Evolutionary conservation across 2,329 filamentous ascomycete species (phyloP).

Genomic region (Aspergillus sp.): DNA sequence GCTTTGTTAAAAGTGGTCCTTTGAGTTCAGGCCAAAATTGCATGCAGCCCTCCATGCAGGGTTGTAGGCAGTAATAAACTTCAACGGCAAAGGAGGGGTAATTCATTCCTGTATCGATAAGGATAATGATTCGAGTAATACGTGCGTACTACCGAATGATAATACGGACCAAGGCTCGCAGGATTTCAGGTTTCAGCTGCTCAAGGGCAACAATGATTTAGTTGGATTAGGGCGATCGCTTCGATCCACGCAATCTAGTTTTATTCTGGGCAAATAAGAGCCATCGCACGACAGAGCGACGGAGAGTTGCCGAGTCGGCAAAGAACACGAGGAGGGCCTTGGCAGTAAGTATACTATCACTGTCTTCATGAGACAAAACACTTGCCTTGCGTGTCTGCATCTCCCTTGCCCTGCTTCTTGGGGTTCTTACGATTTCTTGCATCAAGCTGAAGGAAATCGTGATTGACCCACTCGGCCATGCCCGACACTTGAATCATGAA

Average conservation of each 20-base stretch:
- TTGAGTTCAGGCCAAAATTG: slow-evolving; percentile 5
- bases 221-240: slow-evolving; percentile 6
- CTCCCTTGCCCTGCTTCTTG: neutral
- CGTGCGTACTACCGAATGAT: no score
- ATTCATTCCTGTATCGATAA: neutral
- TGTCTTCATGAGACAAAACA: neutral
- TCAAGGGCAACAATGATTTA: neutral
- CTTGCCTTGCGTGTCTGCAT: neutral
- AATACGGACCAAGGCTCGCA: neutral
- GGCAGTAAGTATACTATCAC: neutral
- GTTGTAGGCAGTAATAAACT: slow-evolving; percentile 8
- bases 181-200: neutral
- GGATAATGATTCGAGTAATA: neutral
- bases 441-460: neutral
- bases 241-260: slow-evolving; percentile 6
- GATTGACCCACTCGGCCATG: neutral
- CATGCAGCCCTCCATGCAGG: slow-evolving; percentile 5
- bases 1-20: neutral
- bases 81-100: neutral
- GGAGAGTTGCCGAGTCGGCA: neutral
- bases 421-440: neutral
- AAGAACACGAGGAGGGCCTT: slow-evolving; percentile 1
- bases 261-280: neutral
- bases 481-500: neutral
- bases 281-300: neutral